A percentile compares a stretch with the other conserved stretches of the same genome.
These are phyloP conservation scores for Beauveria varroae DNA, from an alignment of 2,329 filamentous ascomycete genomes.

Conservation along the genomic window DNA sequence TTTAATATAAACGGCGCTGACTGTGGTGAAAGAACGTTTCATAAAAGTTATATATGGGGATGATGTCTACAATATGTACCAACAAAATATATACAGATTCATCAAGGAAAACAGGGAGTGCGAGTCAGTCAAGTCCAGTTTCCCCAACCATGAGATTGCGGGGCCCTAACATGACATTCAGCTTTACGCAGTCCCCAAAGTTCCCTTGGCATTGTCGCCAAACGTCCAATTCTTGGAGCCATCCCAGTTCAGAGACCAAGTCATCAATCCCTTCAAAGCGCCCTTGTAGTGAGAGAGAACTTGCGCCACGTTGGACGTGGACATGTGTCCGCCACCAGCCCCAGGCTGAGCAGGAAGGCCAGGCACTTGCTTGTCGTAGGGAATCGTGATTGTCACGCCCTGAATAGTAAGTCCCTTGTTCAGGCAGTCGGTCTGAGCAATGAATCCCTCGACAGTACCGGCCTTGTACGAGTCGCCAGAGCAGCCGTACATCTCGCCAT, in stretches of 20 bases:
- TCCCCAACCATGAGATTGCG: background rate
- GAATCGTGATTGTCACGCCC: slow-evolving; percentile 25
- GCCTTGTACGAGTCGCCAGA: slow-evolving; percentile 24
- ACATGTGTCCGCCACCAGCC: slow-evolving; percentile 27
- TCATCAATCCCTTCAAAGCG: slow-evolving; percentile 27
- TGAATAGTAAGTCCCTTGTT: slow-evolving; percentile 24
- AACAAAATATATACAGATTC: background rate
- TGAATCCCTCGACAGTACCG: slow-evolving; percentile 25
- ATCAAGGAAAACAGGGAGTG: no score
- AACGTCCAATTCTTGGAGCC: slow-evolving; percentile 27
- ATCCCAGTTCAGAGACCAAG: slow-evolving; percentile 31
- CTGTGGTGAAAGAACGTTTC: no score
- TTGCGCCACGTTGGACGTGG: slow-evolving; percentile 20
- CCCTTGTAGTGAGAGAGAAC: slow-evolving; percentile 25
- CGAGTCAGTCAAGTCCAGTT: background rate
- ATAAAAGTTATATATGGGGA: background rate
- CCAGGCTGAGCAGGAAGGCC: slow-evolving; percentile 28
- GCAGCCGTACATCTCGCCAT: slow-evolving; percentile 30
- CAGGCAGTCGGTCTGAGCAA: slow-evolving; percentile 29
- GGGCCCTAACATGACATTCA: no score
- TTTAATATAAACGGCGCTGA: no score
- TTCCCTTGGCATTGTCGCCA: slow-evolving; percentile 22
- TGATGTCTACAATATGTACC: background rate
- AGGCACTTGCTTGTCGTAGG: slow-evolving; percentile 28
- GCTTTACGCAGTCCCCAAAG: background rate